These are phyloP conservation scores for Lactarius indigo DNA, from an alignment of 768 basidiomycete species.

Conservation along the genomic window DNA sequence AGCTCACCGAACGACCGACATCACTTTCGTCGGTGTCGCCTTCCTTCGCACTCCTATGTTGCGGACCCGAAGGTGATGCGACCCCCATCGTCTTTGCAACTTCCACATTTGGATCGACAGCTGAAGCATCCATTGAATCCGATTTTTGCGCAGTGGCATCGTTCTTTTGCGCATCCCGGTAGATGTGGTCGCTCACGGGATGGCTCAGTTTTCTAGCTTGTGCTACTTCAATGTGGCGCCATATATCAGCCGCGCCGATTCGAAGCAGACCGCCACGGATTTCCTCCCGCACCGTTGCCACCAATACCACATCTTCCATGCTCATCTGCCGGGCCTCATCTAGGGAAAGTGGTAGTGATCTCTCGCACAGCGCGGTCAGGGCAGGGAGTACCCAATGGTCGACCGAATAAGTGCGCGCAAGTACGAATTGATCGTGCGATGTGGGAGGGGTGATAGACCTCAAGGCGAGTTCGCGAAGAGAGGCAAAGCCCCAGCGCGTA, in stretches of 20 bases:
- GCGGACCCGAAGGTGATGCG: neutral
- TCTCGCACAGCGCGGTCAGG: slow-evolving; percentile 17
- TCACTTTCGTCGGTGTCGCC: too few relatives aligned
- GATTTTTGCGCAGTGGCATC: neutral
- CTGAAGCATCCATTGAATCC: neutral
- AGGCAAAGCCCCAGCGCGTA: slow-evolving; percentile 32
- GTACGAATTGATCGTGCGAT: slow-evolving; percentile 7
- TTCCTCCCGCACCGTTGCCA: neutral
- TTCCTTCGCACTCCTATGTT: neutral
- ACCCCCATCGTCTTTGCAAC: neutral
- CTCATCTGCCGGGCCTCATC: slow-evolving; percentile 19
- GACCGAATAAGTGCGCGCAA: slow-evolving; percentile 4
- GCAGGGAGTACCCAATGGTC: slow-evolving; percentile 21
- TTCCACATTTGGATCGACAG: neutral
- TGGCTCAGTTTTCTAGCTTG: too few relatives aligned
- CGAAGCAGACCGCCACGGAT: neutral
- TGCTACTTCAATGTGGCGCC: neutral
- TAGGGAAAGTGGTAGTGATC: slow-evolving; percentile 6
- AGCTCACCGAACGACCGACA: too few relatives aligned
- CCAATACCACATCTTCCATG: slow-evolving; percentile 18
- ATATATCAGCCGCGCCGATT: neutral
- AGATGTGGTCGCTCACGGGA: too few relatives aligned
- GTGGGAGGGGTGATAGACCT: neutral
- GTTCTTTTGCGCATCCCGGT: too few relatives aligned
- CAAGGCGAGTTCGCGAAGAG: slow-evolving; percentile 3